A percentile compares a stretch with the other conserved stretches of the same genome.
phyloP scores from a whole-genome alignment of 805 yeast species.

The Candida dajiaensis region DNA sequence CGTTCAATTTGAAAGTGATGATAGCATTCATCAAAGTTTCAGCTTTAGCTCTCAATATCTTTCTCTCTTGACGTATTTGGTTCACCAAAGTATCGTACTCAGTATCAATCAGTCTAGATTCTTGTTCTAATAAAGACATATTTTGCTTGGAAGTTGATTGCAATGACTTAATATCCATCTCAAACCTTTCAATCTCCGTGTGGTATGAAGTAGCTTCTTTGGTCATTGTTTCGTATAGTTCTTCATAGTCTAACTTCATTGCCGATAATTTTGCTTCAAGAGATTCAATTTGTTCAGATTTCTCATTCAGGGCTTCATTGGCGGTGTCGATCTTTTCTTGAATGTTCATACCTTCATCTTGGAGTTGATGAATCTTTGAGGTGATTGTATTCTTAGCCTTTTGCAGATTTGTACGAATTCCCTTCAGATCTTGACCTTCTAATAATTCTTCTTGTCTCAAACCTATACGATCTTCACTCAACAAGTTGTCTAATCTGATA shows the following conservation, averaged over 20 bases:
- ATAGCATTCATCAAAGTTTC: slow-evolving; percentile 53
- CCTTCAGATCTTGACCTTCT: slow-evolving; percentile 34
- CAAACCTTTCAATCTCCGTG: slow-evolving; percentile 61
- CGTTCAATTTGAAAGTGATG: slow-evolving; percentile 58
- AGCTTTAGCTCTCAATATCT: slow-evolving; percentile 45
- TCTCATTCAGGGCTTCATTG: slow-evolving; percentile 49
- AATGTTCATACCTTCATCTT: slow-evolving; percentile 50
- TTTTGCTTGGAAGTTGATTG: slow-evolving; percentile 45
- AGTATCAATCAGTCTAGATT: slow-evolving; percentile 44
- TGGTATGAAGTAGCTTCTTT: slow-evolving; percentile 47
- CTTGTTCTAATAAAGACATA: slow-evolving; percentile 40
- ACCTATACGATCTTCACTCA: slow-evolving; percentile 40
- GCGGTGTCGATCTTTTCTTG: slow-evolving; percentile 56
- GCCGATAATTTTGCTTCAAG: slow-evolving; percentile 51
- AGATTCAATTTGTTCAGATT: slow-evolving; percentile 49
- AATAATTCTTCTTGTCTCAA: slow-evolving; percentile 36
- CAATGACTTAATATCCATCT: slow-evolving; percentile 48
- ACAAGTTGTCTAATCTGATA: slow-evolving; percentile 33
- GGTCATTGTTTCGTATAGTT: slow-evolving; percentile 47
- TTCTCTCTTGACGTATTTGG: slow-evolving; percentile 41
- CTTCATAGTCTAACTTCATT: slow-evolving; percentile 48
- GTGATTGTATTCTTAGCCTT: slow-evolving; percentile 42
- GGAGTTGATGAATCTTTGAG: slow-evolving; percentile 39
- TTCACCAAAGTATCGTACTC: slow-evolving; percentile 46
- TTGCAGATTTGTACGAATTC: slow-evolving; percentile 31